Percentiles rank a stretch among this genome's conserved stretches.
Conservation (phyloP, 129 eudicot species). For the Flaveria trinervia region DNA sequence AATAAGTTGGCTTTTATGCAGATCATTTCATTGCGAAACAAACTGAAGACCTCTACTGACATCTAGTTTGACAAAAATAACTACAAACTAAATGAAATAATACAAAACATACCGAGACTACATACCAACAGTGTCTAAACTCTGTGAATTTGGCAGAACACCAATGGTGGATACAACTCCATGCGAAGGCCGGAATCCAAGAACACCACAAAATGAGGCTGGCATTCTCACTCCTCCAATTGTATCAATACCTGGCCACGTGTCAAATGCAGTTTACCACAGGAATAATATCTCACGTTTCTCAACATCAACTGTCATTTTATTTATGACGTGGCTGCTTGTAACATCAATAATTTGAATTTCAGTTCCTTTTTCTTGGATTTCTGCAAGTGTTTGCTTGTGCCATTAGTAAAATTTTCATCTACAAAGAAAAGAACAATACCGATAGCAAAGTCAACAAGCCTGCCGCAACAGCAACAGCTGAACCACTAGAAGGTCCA, state of each 20-base stretch:
- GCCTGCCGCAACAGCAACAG: constrained; percentile 84
- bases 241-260: constrained; percentile 71
- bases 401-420: constrained; percentile 14
- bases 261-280: background rate
- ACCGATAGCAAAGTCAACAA: constrained; percentile 93
- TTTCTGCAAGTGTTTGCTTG: background rate
- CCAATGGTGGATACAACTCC: constrained; percentile 79
- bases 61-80: constrained; percentile 14
- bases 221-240: constrained; percentile 78
- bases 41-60: constrained; percentile 11
- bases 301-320: background rate
- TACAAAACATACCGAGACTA: constrained; percentile 37
- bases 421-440: constrained; percentile 24
- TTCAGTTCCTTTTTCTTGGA: background rate
- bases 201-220: constrained; percentile 82
- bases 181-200: constrained; percentile 92
- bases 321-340: background rate
- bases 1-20: background rate
- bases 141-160: constrained; percentile 79
- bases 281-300: background rate
- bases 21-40: constrained; percentile 15
- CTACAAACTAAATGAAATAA: background rate
- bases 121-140: constrained; percentile 96
- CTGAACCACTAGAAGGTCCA: constrained; percentile 94
- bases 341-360: background rate